These are phyloP conservation scores for Manihot esculenta DNA, from an alignment of 441 rosid species.

Conservation along the genomic window DNA sequence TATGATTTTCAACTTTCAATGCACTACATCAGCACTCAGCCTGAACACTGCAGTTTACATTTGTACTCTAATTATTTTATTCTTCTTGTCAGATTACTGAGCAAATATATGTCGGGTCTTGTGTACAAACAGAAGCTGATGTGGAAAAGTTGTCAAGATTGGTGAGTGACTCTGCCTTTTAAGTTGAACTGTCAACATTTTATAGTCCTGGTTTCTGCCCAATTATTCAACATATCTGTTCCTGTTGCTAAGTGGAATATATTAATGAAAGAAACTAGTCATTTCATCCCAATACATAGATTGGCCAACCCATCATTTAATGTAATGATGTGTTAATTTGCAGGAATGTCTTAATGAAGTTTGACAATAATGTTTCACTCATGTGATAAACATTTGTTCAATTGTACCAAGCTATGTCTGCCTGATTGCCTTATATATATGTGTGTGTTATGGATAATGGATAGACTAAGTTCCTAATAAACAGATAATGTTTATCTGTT, in stretches of 20 bases:
- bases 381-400: neutral
- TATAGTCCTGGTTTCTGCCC: neutral
- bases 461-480: no score
- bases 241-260: neutral
- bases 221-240: neutral
- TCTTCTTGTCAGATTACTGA: constrained; percentile 69
- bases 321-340: neutral
- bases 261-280: no score
- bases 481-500: no score
- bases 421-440: neutral
- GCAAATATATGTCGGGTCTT: constrained; percentile 87
- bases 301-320: neutral
- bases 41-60: neutral
- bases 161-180: constrained; percentile 44
- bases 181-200: neutral
- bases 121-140: constrained; percentile 80
- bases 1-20: constrained; percentile 30
- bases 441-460: no score
- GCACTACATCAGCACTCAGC: neutral
- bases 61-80: constrained; percentile 18
- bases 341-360: neutral
- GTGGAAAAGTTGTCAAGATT: constrained; percentile 53
- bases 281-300: neutral
- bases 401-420: neutral
- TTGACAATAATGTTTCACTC: neutral